Conservation (phyloP, 768 basidiomycete genomes). For the Kwoniella sp. region DNA sequence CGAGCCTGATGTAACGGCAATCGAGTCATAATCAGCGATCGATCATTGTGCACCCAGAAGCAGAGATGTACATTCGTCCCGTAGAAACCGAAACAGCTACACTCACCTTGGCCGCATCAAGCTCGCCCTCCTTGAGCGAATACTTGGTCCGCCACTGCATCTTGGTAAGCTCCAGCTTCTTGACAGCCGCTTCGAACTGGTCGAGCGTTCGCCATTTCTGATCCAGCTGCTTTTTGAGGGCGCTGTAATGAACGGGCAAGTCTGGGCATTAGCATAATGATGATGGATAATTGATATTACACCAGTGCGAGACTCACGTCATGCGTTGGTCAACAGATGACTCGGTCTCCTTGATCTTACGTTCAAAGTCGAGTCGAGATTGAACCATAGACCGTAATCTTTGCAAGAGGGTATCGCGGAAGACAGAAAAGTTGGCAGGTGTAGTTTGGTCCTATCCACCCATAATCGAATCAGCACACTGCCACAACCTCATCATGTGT, state of each 20-base stretch:
- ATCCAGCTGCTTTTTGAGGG: conserved; percentile 85
- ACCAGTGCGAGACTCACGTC: conserved; percentile 46
- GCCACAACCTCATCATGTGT: too few species aligned
- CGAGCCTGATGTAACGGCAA: conserved; percentile 61
- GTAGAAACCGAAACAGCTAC: neutral
- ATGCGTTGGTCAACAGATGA: conserved; percentile 71
- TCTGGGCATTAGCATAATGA: too few species aligned
- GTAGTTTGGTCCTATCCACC: conserved; percentile 48
- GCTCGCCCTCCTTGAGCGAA: conserved; percentile 80
- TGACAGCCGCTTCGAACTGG: conserved; percentile 83
- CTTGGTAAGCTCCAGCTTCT: conserved; percentile 78
- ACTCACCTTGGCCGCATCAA: conserved; percentile 79
- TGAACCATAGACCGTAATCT: conserved; percentile 81
- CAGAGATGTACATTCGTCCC: neutral
- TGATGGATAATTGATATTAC: neutral
- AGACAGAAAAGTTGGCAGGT: conserved; percentile 81
- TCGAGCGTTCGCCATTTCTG: conserved; percentile 88
- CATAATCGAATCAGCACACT: neutral
- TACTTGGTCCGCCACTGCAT: conserved; percentile 80
- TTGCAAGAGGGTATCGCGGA: conserved; percentile 90
- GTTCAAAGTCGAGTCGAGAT: conserved; percentile 84
- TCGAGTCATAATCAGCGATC: neutral
- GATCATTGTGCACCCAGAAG: neutral
- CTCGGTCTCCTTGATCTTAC: conserved; percentile 78
- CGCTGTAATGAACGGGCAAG: conserved; percentile 49